A percentile compares a stretch with the other conserved stretches of the same genome.
Evolutionary conservation across 2,329 filamentous ascomycete genomes (phyloP).

Genomic region (Teratosphaeria zuluensis): DNA sequence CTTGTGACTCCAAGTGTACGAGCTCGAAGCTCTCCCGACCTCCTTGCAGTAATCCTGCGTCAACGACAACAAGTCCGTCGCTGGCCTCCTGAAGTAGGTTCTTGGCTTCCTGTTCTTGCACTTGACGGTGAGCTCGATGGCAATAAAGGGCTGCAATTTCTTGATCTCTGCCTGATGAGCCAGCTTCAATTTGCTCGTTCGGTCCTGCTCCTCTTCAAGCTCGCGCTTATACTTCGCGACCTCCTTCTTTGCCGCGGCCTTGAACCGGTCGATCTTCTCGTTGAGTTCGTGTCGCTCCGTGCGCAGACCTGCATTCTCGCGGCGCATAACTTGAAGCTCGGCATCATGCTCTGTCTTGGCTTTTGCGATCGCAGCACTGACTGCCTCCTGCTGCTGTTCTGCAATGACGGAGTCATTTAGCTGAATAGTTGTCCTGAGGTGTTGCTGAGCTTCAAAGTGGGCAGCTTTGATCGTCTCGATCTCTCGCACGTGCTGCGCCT

Average conservation of each 20-base stretch:
- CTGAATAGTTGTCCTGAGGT: neutral
- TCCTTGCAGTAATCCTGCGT: conserved; percentile 1
- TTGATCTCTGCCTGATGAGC: neutral
- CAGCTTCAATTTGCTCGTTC: neutral
- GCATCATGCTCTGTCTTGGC: neutral
- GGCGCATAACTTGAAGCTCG: neutral
- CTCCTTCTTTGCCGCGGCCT: neutral
- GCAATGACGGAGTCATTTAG: neutral
- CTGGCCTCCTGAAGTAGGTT: neutral
- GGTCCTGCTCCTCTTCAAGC: neutral
- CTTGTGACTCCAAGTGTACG: neutral
- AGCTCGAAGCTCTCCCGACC: neutral
- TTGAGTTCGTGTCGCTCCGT: neutral
- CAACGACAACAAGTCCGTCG: neutral
- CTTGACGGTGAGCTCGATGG: neutral
- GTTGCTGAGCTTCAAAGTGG: neutral
- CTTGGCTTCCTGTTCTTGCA: neutral
- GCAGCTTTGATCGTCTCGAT: neutral
- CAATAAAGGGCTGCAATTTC: neutral
- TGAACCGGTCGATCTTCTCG: neutral
- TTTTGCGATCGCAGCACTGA: neutral
- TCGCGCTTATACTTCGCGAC: neutral
- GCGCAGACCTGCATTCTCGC: too few species aligned
- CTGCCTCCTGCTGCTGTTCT: neutral
- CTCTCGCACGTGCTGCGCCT: neutral